Base-by-base conservation (phyloP, 176 grass and related monocot genomes). In the Avena insularis region DNA sequence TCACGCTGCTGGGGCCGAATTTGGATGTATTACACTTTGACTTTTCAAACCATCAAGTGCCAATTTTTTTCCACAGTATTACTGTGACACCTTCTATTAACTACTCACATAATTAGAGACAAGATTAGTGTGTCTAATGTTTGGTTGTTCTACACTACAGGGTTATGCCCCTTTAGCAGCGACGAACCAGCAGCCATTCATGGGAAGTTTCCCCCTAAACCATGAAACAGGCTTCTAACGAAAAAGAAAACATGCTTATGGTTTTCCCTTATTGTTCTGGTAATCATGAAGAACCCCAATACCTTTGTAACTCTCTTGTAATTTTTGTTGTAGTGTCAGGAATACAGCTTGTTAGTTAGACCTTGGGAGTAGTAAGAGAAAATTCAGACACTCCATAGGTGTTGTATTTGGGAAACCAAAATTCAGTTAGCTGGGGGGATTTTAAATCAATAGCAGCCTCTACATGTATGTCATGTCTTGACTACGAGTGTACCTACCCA, bases 131-230 rank as follows among this genome's bases (percentile, higher is more conserved):
- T 38, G 27, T 85, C 69, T 86, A 19, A 88, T 31, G 48, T 89
- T 27, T 60, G 9, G 76, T 85, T 81, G 48, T 86, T 91, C 1
- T 43, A 19, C 85, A 95, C 1, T 43, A 19, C 85, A 95, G 93
- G 91, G 81, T n/a, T 93, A 93, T 80, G 49, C 77, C 27, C 85
- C 85, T 63, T 82, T 77, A 67, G 83, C 81, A 76, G 71, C 79
- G 53, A 82, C 71, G 51, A 89, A 89, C 20, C 83, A 79, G 2
- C 91, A 91, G 76, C 77, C 80, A 74, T 91, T 91, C 40, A 48
- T 88, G 12, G 68, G 88, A 77, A 76, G 69, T 65, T 93, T 88
- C 75, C 65, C 86, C 19, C 62, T 83, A 29, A 91, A 87, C 46
- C 59, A 70, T 83, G 84, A 84, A 71, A 50, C 79, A 54, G 51